Base-by-base conservation (phyloP, 2,329 filamentous ascomycete species). In the Trichoderma afroharzianum region DNA sequence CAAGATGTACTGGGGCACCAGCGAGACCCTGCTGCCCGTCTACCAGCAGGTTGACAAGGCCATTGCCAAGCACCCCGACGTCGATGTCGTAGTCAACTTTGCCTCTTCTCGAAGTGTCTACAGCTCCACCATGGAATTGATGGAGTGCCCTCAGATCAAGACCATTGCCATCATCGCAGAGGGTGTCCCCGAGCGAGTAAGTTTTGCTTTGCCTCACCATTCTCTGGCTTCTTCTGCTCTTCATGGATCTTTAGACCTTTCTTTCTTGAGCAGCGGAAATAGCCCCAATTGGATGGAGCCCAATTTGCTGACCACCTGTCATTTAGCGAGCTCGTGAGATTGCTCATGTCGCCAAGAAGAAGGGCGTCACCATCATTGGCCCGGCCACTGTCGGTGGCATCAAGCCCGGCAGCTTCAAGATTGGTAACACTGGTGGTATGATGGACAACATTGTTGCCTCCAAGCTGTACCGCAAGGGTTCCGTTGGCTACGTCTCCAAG, bases 1-100 rank as follows among this genome's bases (percentile, higher is more conserved):
- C 91, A 99, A 99, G 92, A 98, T 99, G 96, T 99, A 99, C 93
- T 99, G 96, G 96, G 96, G 96, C 81, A 99, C 96, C 81, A 98
- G 94, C 87, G 96, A 99, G 89, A 99, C 96, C 74, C 91, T 99
- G 76, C 90, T 99, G 78, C 96, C 96, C 75, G 96, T 99, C 82
- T 99, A 99, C 90, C 95, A 99, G 87, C 90, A 93, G 80, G 92
- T 95, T 63, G 87, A 90, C 78, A 97, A 98, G 88, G 96, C 96
- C 78, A 91, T 98, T 81, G 90, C 90, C 84, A 99, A 99, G 91
- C 96, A 99, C 89, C 90, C 88, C 74, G 96, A 99, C 77, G 96
- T 98, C 75, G 96, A 99, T 83, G 95, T 94, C 71, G 93, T 99
- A 74, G 96, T 99, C 88, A 99, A 99, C 92, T 99, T 99, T 81